Conservation (phyloP, 495 filamentous ascomycete genomes). For the Diplogelasinospora grovesii region DNA sequence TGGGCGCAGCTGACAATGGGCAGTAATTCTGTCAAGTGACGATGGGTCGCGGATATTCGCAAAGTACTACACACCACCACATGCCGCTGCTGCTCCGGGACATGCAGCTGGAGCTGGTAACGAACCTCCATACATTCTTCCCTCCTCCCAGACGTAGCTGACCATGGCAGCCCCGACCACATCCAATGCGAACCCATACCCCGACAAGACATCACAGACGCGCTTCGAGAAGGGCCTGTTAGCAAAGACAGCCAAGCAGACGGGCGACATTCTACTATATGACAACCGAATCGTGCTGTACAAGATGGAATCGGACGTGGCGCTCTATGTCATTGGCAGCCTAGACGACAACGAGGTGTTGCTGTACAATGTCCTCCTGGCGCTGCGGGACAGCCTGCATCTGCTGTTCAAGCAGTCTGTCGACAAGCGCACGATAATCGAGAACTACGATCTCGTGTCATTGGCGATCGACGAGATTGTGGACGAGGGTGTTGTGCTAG, state of each 20-base stretch:
- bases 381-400: slow-evolving; percentile 79
- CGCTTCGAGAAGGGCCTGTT: slow-evolving; percentile 93
- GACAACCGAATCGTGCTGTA: slow-evolving; percentile 93
- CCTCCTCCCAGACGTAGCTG: too few relatives aligned
- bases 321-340: slow-evolving; percentile 83
- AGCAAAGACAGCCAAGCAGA: slow-evolving; percentile 94
- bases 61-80: slow-evolving; percentile 91
- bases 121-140: too few relatives aligned
- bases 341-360: slow-evolving; percentile 95
- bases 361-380: slow-evolving; percentile 87
- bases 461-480: slow-evolving; percentile 93
- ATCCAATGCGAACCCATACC: slow-evolving; percentile 62
- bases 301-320: slow-evolving; percentile 95
- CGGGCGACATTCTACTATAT: slow-evolving; percentile 91
- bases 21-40: slow-evolving; percentile 62
- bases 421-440: slow-evolving; percentile 94
- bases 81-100: slow-evolving; percentile 45
- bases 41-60: slow-evolving; percentile 86
- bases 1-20: background rate
- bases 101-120: slow-evolving; percentile 10
- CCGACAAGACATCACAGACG: slow-evolving; percentile 85
- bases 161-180: slow-evolving; percentile 13
- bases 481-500: slow-evolving; percentile 93
- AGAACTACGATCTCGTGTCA: slow-evolving; percentile 92
- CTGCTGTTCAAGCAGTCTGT: slow-evolving; percentile 92